A percentile compares a stretch with the other conserved stretches of the same genome.
These are phyloP conservation scores for Salvia miltiorrhiza DNA, from an alignment of 257 asterid species.

Conservation along the genomic window DNA sequence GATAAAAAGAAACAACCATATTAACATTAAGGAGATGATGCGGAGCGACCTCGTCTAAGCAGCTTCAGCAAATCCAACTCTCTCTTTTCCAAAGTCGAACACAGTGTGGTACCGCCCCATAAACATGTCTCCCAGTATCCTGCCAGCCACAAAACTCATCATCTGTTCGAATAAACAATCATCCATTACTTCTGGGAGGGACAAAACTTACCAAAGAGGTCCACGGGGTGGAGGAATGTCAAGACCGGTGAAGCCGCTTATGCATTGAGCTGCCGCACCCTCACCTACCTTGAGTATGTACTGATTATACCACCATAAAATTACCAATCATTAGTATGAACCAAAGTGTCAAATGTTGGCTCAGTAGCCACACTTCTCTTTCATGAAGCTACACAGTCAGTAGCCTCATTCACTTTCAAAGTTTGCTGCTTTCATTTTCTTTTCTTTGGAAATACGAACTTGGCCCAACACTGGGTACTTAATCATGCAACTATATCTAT, in stretches of 20 bases:
- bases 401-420: too few relatives aligned
- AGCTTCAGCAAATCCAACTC: conserved; percentile 97
- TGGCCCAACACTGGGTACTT: too few relatives aligned
- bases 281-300: conserved; percentile 92
- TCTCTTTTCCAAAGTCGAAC: conserved; percentile 63
- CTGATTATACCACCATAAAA: conserved; percentile 32
- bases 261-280: conserved; percentile 81
- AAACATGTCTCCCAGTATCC: conserved; percentile 96
- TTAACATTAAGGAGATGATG: not conserved
- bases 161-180: not conserved
- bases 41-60: conserved; percentile 41
- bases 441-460: too few relatives aligned
- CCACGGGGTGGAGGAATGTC: conserved; percentile 98
- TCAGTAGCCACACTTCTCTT: too few relatives aligned
- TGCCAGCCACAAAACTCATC: conserved; percentile 20
- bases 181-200: not conserved
- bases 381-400: too few relatives aligned
- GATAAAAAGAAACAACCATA: conserved; percentile 7
- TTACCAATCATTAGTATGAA: not conserved
- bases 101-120: conserved; percentile 97
- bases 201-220: conserved; percentile 76
- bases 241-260: conserved; percentile 85
- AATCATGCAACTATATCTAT: too few relatives aligned
- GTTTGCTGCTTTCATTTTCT: too few relatives aligned
- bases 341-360: too few relatives aligned